Percentiles rank a stretch among this genome's conserved stretches.
These are phyloP conservation scores for Fusarium nematophilum DNA, from an alignment of 2,329 filamentous ascomycete species.

Conservation along the genomic window DNA sequence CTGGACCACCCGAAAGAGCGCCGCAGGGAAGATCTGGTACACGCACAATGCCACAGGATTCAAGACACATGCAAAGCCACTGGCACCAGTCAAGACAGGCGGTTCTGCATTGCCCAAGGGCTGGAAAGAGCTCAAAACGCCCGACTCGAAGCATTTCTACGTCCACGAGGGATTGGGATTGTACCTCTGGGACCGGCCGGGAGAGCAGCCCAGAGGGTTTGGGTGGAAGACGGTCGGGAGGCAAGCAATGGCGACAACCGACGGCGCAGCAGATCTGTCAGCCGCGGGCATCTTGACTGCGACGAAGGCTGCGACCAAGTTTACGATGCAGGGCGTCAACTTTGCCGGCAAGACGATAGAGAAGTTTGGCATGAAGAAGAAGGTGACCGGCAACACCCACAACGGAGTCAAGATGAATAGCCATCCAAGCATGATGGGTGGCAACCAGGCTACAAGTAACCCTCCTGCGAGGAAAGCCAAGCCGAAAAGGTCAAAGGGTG, in stretches of 20 bases:
- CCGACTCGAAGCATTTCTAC: conserved; percentile 30
- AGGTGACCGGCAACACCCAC: conserved; percentile 5
- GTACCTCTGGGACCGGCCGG: conserved; percentile 32
- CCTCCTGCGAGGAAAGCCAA: no score
- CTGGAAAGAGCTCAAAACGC: conserved; percentile 31
- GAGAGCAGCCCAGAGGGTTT: conserved; percentile 15
- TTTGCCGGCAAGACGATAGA: conserved; percentile 12
- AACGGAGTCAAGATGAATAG: no score
- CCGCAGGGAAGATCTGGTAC: conserved; percentile 32
- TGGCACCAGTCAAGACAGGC: background rate
- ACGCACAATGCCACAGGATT: conserved; percentile 31
- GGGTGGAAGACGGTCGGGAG: background rate
- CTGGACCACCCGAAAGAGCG: conserved; percentile 29
- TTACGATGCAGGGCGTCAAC: background rate
- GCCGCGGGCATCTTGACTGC: background rate
- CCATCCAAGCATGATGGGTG: no score
- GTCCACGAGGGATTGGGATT: conserved; percentile 30
- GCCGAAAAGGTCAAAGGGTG: no score
- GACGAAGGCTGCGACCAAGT: conserved; percentile 10
- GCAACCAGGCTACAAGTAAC: no score
- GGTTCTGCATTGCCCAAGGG: conserved; percentile 23
- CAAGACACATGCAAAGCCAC: conserved; percentile 32
- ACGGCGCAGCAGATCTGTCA: background rate
- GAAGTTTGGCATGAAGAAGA: conserved; percentile 29
- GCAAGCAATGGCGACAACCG: background rate